A percentile compares a stretch with the other conserved stretches of the same genome.
phyloP scores from a whole-genome alignment of 1,284 basidiomycete species.

The Tetrapyrgos nigripes region DNA sequence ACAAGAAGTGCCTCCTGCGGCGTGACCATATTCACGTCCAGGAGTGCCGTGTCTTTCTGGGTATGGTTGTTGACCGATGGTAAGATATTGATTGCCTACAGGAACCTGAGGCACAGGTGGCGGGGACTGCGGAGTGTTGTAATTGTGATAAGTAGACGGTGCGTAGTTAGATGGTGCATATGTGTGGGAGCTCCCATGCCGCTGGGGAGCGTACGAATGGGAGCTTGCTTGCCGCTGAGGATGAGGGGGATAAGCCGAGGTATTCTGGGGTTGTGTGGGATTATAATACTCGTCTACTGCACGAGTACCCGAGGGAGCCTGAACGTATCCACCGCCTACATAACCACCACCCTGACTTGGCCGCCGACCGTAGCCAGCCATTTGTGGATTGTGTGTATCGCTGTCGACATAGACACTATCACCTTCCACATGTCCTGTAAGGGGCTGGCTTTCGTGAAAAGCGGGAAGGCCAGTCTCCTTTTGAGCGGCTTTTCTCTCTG shows the following conservation, averaged over 20 bases:
- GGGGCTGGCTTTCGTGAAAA: conserved; percentile 74
- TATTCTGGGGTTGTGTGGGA: conserved; percentile 34
- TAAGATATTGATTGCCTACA: conserved; percentile 28
- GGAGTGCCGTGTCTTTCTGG: conserved; percentile 31
- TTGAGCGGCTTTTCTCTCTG: conserved; percentile 76
- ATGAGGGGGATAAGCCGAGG: conserved; percentile 48
- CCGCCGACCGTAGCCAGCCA: conserved; percentile 24
- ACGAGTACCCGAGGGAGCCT: conserved; percentile 65
- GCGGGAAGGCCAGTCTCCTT: conserved; percentile 76
- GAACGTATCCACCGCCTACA: conserved; percentile 66
- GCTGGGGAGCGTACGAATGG: conserved; percentile 33
- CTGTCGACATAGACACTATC: conserved; percentile 58
- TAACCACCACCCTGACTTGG: conserved; percentile 34
- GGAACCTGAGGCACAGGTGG: conserved; percentile 26
- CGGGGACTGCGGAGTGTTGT: conserved; percentile 21
- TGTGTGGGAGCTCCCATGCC: conserved; percentile 51
- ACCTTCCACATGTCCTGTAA: conserved; percentile 64
- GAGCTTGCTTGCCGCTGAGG: conserved; percentile 28
- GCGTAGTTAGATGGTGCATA: conserved; percentile 49
- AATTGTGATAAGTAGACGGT: conserved; percentile 43
- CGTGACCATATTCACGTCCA: conserved; percentile 59
- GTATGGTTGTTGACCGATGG: conserved; percentile 30
- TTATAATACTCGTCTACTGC: conserved; percentile 79
- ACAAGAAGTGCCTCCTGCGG: conserved; percentile 62
- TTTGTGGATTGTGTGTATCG: conserved; percentile 33